Evolutionary conservation across 495 filamentous ascomycete species (phyloP).

Genomic region (Penicillium malachiteum): DNA sequence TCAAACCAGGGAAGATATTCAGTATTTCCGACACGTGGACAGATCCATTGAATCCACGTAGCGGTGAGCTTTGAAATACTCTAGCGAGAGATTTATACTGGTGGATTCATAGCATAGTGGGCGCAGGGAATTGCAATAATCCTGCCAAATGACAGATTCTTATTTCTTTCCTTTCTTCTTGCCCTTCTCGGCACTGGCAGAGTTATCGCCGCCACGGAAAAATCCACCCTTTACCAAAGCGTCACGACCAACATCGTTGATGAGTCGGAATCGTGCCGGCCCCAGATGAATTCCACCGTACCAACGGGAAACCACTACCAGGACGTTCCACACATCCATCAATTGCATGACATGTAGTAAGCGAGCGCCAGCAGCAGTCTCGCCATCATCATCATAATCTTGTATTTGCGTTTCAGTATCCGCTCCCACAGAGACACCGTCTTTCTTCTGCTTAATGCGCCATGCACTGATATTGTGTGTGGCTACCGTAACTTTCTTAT

Average conservation of each 20-base stretch:
- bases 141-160: slow-evolving; percentile 6
- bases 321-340: slow-evolving; percentile 89
- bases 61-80: not conserved
- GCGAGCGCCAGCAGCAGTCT: slow-evolving; percentile 87
- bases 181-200: slow-evolving; percentile 40
- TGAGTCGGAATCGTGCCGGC: slow-evolving; percentile 83
- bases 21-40: too few relatives aligned
- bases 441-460: slow-evolving; percentile 52
- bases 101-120: not conserved
- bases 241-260: slow-evolving; percentile 82
- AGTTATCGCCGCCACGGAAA: slow-evolving; percentile 48
- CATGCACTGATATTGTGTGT: slow-evolving; percentile 88
- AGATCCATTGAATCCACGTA: too few relatives aligned
- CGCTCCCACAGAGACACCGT: slow-evolving; percentile 20
- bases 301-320: slow-evolving; percentile 95
- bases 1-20: too few relatives aligned
- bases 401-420: slow-evolving; percentile 63
- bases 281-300: slow-evolving; percentile 89
- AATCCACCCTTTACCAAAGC: slow-evolving; percentile 78
- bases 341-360: slow-evolving; percentile 86
- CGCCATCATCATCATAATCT: slow-evolving; percentile 95
- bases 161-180: slow-evolving; percentile 62
- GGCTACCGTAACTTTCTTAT: slow-evolving; percentile 78
- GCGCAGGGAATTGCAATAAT: too few relatives aligned
- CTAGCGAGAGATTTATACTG: not conserved